phyloP scores from a whole-genome alignment of 441 rosid species.

The Corymbia calophylla region DNA sequence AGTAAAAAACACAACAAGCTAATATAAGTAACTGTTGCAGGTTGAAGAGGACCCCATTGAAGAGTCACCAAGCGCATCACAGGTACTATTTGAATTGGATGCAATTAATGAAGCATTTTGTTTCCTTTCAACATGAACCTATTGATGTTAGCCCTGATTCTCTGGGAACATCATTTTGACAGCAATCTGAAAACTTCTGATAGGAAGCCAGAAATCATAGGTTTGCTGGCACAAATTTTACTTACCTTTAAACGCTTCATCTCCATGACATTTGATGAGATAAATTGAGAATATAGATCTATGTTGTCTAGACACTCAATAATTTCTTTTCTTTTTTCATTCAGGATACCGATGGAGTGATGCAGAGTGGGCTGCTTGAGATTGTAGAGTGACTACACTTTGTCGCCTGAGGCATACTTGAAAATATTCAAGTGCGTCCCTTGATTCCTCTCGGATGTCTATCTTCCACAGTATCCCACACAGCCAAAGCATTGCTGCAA shows the following conservation, averaged over 20 bases:
- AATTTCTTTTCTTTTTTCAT: not conserved
- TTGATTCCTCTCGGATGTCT: not conserved
- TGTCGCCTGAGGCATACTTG: not conserved
- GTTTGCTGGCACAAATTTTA: not conserved
- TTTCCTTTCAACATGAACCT: not conserved
- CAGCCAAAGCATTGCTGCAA: not conserved
- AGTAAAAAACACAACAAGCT: not conserved
- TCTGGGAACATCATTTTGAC: not conserved
- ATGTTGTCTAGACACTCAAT: not conserved
- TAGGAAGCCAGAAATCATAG: not conserved
- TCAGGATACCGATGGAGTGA: constrained; percentile 39
- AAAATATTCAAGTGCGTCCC: not conserved
- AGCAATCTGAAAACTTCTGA: not conserved
- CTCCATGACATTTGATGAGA: not conserved
- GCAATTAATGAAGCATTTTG: not conserved
- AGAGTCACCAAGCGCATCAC: constrained; percentile 39
- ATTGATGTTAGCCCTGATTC: not conserved
- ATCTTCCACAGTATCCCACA: not conserved
- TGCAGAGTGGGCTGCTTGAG: constrained; percentile 45
- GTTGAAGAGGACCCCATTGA: constrained; percentile 40
- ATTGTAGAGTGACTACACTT: not conserved
- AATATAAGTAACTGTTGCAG: constrained; percentile 17
- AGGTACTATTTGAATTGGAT: constrained; percentile 21
- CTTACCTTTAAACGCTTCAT: not conserved
- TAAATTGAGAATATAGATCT: not conserved